A percentile compares a stretch with the other conserved stretches of the same genome.
phyloP scores from a whole-genome alignment of 768 basidiomycete species.

The Lanmaoa pseudosensibilis region DNA sequence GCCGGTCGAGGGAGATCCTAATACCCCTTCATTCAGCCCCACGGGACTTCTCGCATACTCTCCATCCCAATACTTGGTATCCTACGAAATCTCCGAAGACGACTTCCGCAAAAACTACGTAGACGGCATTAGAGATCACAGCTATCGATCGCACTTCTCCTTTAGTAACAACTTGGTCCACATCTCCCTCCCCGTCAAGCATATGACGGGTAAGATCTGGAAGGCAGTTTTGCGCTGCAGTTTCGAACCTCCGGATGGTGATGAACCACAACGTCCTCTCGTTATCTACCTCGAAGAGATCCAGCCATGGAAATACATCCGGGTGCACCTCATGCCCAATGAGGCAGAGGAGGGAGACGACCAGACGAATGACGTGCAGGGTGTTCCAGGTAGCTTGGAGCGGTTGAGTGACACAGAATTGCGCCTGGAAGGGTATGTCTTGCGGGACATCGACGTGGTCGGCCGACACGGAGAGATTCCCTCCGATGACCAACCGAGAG shows the following conservation, averaged over 20 bases:
- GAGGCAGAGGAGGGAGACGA: background rate
- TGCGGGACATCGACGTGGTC: constrained; percentile 15
- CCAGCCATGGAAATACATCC: constrained; percentile 10
- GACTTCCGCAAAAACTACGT: constrained; percentile 22
- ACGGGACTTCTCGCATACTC: constrained; percentile 29
- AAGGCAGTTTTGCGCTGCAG: constrained; percentile 28
- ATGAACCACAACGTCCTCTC: constrained; percentile 19
- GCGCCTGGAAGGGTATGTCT: constrained; percentile 7
- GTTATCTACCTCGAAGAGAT: constrained; percentile 24
- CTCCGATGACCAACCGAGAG: background rate
- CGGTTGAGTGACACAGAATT: constrained; percentile 12
- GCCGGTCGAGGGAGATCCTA: background rate
- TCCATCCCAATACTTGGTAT: constrained; percentile 21
- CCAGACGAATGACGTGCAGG: background rate
- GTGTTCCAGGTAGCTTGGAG: constrained; percentile 23
- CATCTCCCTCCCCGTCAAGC: constrained; percentile 24
- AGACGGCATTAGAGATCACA: constrained; percentile 10
- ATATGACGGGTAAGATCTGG: constrained; percentile 11
- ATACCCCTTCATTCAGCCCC: background rate
- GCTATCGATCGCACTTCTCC: constrained; percentile 17
- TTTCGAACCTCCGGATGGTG: constrained; percentile 12
- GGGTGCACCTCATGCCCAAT: constrained; percentile 11
- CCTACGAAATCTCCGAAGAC: constrained; percentile 22
- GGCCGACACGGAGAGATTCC: background rate
- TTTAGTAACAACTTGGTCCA: constrained; percentile 21